Conservation (phyloP, 176 grass and related monocot genomes). For the Bolboschoenus planiculmis region DNA sequence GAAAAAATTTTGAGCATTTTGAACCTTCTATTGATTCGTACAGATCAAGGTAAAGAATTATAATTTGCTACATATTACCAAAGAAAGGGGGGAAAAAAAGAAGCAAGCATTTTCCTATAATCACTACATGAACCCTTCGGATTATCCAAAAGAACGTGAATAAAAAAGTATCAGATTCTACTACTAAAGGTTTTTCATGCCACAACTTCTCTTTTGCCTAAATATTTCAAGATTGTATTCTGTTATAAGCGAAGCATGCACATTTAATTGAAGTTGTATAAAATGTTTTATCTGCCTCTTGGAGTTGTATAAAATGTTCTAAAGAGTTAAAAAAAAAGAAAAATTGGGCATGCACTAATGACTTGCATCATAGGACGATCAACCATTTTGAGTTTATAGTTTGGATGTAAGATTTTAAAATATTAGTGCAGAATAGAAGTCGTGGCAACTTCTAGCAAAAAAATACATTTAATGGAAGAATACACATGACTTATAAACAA, state of each 20-base stretch:
- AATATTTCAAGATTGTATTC: neutral
- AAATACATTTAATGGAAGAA: neutral
- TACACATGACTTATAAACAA: neutral
- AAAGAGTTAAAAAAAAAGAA: neutral
- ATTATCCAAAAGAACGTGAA: neutral
- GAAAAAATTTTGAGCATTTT: neutral
- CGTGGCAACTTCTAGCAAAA: neutral
- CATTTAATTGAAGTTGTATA: neutral
- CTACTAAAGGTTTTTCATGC: neutral
- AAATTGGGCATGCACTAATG: neutral
- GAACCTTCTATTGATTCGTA: neutral
- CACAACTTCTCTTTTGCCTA: neutral
- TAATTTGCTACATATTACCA: slow-evolving; percentile 10
- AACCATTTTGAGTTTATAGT: neutral
- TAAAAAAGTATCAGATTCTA: neutral
- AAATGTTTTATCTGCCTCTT: neutral
- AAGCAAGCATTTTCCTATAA: neutral
- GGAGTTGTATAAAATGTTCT: neutral
- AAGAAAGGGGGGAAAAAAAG: neutral
- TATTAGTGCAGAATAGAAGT: neutral
- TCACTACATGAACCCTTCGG: neutral
- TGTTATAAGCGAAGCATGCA: neutral
- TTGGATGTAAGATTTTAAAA: neutral
- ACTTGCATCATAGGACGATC: too few species aligned
- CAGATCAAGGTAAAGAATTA: neutral